Evolutionary conservation across 192 early-diverging fungal species (phyloP), one percentile per base, ranked within the genome.

Genomic region (Coemansia sp.): DNA sequence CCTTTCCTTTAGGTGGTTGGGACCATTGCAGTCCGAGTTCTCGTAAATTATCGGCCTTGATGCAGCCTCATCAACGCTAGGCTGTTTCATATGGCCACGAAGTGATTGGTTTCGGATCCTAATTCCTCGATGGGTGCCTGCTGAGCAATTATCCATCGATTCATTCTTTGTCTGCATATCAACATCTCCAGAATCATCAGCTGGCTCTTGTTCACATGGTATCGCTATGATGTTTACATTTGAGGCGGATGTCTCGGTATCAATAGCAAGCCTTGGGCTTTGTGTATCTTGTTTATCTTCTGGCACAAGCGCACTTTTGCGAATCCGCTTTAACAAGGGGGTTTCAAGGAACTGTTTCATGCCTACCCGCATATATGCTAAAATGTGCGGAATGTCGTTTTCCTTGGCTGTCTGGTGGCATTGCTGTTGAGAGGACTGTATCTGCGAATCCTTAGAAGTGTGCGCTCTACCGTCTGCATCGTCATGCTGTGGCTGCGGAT

Each of bases 71-170:
- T 32, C 16, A 7, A 7, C 25, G 13, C 39, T 38, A 16, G 1
- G 16, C 17, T 41, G 17, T 12, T 58, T 67, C 9, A 46, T 58
- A 2, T 48, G 43, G 16, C 74, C 74, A 39, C 74, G 74, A 38
- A 70, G 51, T 22, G 74, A 70, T 53, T 70, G 68, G 19, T 22
- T 43, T 25, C 74, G 63, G 16, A 49, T 69, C 25, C 63, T 44
- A 56, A 75, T 39, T 9, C 11, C 14, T 3, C 11, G 20, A 4
- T 10, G 2, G 37, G 5, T 62, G 61, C 1, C 45, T 13, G 44
- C 44, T 12, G 12, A 1, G 43, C 44, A 5, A 20, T 14, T 39
- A 25, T 25, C 61, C 8, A 14, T n/a, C 61, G 19, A 19, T 54
- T 22, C 20, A 8, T 10, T 54, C 7, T 25, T 32, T 32, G 32